Conservation (phyloP, 2,329 filamentous ascomycete species). For the Fusarium lateritium region DNA sequence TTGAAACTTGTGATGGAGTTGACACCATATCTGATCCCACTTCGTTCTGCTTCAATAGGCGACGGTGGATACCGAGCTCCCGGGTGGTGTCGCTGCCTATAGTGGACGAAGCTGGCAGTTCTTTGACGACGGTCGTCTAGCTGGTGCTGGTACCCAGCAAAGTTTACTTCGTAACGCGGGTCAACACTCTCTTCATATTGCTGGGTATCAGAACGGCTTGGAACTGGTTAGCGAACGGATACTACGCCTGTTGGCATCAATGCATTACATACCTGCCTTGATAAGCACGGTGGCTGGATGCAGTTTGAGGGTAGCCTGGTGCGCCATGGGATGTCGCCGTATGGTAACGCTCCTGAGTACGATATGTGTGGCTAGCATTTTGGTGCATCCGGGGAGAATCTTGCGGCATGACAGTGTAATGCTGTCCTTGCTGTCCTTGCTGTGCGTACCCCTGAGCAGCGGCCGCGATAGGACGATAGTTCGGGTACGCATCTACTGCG, state of each 20-base stretch:
- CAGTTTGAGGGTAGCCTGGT: neutral
- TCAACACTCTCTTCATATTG: neutral
- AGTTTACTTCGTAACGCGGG: neutral
- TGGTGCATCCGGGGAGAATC: neutral
- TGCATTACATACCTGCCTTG: slow-evolving; percentile 31
- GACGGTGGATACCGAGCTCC: slow-evolving; percentile 7
- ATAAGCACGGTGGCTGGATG: slow-evolving; percentile 18
- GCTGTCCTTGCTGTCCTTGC: neutral
- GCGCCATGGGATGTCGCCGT: neutral
- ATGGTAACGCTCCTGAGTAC: neutral
- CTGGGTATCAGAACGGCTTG: neutral
- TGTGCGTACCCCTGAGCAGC: neutral
- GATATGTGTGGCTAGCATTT: neutral
- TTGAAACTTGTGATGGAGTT: slow-evolving; percentile 17
- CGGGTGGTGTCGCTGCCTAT: neutral
- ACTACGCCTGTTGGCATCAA: neutral
- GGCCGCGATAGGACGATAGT: neutral
- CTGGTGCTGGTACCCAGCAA: slow-evolving; percentile 4
- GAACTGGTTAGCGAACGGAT: slow-evolving; percentile 8
- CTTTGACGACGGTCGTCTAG: slow-evolving; percentile 4
- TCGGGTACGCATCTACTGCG: neutral
- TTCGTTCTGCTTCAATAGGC: neutral
- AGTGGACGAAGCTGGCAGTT: slow-evolving; percentile 19
- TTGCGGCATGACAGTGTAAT: neutral
- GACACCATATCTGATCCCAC: neutral